Percentiles rank a stretch among this genome's conserved stretches.
These are phyloP conservation scores for Polygonum aviculare DNA, from an alignment of 148 eudicot species.

Conservation along the genomic window DNA sequence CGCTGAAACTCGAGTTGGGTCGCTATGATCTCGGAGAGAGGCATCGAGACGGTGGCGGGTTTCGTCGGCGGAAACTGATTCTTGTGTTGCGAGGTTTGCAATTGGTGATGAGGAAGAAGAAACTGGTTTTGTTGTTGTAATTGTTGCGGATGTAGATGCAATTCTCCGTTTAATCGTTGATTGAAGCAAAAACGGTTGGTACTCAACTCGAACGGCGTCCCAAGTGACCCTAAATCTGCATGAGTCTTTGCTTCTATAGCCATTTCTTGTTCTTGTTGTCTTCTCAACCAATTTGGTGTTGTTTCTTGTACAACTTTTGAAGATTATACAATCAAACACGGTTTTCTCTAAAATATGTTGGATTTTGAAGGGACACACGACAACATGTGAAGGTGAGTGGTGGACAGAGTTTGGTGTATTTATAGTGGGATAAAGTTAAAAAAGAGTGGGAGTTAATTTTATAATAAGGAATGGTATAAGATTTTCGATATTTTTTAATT, in stretches of 20 bases:
- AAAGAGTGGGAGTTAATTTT: not conserved
- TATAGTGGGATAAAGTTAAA: not conserved
- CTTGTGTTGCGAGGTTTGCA: not conserved
- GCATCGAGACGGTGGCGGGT: constrained; percentile 4
- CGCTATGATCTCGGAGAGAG: constrained; percentile 17
- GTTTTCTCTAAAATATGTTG: not conserved
- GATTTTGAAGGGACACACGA: not conserved
- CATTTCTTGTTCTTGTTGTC: not conserved
- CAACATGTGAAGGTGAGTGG: not conserved
- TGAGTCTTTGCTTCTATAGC: not conserved
- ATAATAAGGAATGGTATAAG: not conserved
- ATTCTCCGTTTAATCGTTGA: too few species aligned
- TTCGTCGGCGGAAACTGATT: not conserved
- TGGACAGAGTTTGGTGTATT: not conserved
- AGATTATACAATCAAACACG: not conserved
- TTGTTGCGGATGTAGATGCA: not conserved
- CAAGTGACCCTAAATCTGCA: not conserved
- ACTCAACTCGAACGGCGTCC: not conserved
- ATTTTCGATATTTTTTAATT: not conserved
- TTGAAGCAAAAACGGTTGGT: too few species aligned
- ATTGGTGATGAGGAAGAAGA: not conserved
- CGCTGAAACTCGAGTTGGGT: constrained; percentile 40
- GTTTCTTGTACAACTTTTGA: not conserved
- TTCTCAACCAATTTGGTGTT: not conserved
- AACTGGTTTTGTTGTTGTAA: not conserved